Conservation (phyloP, 2,329 filamentous ascomycete genomes). For the Paraphoma chrysanthemicola region DNA sequence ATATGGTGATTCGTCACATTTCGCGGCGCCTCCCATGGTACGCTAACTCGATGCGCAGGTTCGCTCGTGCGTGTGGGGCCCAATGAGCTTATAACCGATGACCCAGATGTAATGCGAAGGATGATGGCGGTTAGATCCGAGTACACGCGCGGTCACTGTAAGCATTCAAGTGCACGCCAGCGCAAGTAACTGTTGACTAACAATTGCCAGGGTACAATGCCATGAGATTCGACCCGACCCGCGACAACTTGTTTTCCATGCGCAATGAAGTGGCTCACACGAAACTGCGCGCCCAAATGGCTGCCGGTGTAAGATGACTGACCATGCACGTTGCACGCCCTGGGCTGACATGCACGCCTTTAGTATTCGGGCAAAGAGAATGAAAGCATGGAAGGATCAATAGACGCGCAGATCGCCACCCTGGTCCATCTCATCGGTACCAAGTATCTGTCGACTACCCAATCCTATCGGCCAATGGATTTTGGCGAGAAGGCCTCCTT, state of each 20-base stretch:
- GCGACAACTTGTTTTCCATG: slow-evolving; percentile 60
- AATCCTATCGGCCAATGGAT: slow-evolving; percentile 49
- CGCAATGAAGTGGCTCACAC: slow-evolving; percentile 55
- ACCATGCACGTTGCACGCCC: no score
- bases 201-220: slow-evolving; percentile 38
- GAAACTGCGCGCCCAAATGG: slow-evolving; percentile 52
- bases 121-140: slow-evolving; percentile 51
- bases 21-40: background rate
- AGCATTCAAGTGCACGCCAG: slow-evolving; percentile 21
- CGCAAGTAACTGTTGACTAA: background rate
- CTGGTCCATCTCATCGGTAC: slow-evolving; percentile 55
- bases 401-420: slow-evolving; percentile 55
- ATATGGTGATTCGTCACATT: slow-evolving; percentile 17
- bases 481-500: slow-evolving; percentile 56
- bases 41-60: background rate
- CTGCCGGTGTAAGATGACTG: slow-evolving; percentile 42
- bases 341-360: no score
- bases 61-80: slow-evolving; percentile 53
- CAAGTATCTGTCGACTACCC: slow-evolving; percentile 47
- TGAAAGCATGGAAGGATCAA: slow-evolving; percentile 54
- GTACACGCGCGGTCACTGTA: slow-evolving; percentile 39
- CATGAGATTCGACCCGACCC: slow-evolving; percentile 57
- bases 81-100: slow-evolving; percentile 55
- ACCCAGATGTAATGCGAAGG: slow-evolving; percentile 54
- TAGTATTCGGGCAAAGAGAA: slow-evolving; percentile 57